phyloP scores from a whole-genome alignment of 441 rosid genomes.

The Capsella rubella region DNA sequence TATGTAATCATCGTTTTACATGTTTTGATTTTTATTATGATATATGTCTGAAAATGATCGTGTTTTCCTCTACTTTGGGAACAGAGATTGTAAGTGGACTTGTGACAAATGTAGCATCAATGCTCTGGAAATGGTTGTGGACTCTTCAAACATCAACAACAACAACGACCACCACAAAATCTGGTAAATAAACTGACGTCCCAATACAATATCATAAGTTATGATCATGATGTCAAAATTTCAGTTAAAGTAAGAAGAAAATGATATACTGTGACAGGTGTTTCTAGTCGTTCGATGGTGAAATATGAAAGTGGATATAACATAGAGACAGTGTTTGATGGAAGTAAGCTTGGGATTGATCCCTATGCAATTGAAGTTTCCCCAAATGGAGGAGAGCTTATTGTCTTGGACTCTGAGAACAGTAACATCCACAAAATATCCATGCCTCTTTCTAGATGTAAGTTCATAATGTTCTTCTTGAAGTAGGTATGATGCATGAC shows the following conservation, averaged over 20 bases:
- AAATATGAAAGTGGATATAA: conserved; percentile 76
- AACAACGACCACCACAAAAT: conserved; percentile 45
- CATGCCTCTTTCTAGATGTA: conserved; percentile 70
- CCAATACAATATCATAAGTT: neutral
- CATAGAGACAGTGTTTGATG: conserved; percentile 83
- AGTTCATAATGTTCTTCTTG: conserved; percentile 34
- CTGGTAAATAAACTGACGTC: conserved; percentile 46
- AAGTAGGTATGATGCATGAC: neutral
- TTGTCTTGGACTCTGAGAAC: conserved; percentile 67
- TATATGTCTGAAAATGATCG: conserved; percentile 6
- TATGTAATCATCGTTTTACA: neutral
- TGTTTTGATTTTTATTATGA: neutral
- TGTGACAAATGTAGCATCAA: conserved; percentile 68
- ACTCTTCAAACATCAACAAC: conserved; percentile 58
- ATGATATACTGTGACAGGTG: conserved; percentile 46
- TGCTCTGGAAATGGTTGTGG: conserved; percentile 74
- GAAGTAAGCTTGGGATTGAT: conserved; percentile 73
- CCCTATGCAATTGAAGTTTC: conserved; percentile 63
- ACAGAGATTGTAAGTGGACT: conserved; percentile 66
- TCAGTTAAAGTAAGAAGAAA: neutral
- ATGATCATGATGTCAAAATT: conserved; percentile 19
- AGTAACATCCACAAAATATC: conserved; percentile 72
- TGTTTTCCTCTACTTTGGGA: conserved; percentile 20
- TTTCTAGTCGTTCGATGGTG: conserved; percentile 70
- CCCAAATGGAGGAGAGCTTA: conserved; percentile 59